Percentiles rank a stretch among this genome's conserved stretches.
Conservation (phyloP, 306 rosid genomes). For the Carpinus fangiana region DNA sequence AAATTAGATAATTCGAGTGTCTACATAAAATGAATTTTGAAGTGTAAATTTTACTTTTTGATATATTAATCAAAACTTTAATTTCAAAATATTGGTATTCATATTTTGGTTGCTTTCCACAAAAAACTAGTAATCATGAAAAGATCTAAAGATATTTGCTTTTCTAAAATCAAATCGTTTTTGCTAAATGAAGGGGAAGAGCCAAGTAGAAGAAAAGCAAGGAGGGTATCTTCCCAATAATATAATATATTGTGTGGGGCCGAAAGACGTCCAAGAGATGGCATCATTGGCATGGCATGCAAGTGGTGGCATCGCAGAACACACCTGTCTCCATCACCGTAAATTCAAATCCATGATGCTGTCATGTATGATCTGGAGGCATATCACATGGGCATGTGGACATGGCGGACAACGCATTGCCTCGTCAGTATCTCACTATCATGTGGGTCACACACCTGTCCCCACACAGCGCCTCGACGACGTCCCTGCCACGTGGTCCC, state of each 20-base stretch:
- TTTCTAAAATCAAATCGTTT: no score
- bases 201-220: neutral
- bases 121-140: no score
- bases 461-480: constrained; percentile 14
- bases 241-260: neutral
- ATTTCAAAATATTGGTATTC: no score
- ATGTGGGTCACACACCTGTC: neutral
- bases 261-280: neutral
- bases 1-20: no score
- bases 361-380: neutral
- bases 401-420: constrained; percentile 37
- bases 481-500: constrained; percentile 5
- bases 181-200: neutral
- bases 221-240: neutral
- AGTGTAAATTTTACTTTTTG: no score
- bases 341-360: neutral
- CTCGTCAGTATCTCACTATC: constrained; percentile 26
- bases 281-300: neutral
- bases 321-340: neutral
- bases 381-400: neutral
- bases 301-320: neutral
- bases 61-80: no score
- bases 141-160: no score
- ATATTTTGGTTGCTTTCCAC: no score
- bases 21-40: no score